Conservation (phyloP, 192 early-diverging fungal genomes). For the Backusella macrospora region DNA sequence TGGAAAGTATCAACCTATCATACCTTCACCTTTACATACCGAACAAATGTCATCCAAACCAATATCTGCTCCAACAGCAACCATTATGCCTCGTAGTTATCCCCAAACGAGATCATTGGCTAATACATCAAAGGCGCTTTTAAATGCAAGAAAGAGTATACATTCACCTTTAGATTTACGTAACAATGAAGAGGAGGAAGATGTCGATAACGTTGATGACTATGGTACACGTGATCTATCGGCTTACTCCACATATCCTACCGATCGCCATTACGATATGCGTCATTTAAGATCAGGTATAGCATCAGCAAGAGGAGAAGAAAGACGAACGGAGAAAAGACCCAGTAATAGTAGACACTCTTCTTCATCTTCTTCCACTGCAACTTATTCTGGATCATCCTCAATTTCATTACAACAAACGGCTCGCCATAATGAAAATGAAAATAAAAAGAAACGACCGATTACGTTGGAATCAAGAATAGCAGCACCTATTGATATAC, state of each 20-base stretch:
- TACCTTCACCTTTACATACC: conserved; percentile 11
- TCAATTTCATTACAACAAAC: not conserved
- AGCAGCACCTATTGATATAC: conserved; percentile 2
- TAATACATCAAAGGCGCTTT: not conserved
- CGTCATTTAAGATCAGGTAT: not conserved
- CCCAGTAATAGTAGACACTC: not conserved
- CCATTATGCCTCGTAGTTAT: conserved; percentile 15
- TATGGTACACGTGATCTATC: conserved; percentile 16
- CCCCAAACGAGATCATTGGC: conserved; percentile 10
- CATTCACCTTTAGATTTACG: not conserved
- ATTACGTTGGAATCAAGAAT: not conserved
- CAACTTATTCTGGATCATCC: not conserved
- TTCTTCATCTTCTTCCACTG: not conserved
- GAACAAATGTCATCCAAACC: not conserved
- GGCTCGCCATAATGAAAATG: not conserved
- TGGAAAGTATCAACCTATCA: conserved; percentile 16
- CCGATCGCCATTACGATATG: conserved; percentile 13
- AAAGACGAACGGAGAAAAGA: not conserved
- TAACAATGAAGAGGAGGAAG: not conserved
- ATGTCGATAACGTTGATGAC: not conserved
- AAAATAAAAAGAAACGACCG: not conserved
- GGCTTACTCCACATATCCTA: conserved; percentile 15
- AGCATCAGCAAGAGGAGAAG: not conserved
- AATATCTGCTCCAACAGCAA: not conserved
- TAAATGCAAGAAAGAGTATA: not conserved